phyloP scores from a whole-genome alignment of 441 rosid genomes.

The Erodium moschatum region DNA sequence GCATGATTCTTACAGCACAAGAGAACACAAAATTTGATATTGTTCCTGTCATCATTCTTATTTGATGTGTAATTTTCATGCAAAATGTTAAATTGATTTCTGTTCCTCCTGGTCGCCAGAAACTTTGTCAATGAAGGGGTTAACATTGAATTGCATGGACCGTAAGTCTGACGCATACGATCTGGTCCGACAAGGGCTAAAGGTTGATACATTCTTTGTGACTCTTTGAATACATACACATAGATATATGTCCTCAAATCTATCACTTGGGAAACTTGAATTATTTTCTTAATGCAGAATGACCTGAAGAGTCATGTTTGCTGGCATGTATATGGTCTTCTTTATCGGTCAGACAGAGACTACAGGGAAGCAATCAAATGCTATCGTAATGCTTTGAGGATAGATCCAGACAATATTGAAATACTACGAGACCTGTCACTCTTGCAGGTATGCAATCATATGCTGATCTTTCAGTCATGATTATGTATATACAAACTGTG shows the following conservation, averaged over 20 bases:
- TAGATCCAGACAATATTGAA: slow-evolving; percentile 98
- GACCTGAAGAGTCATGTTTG: slow-evolving; percentile 99
- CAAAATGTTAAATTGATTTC: slow-evolving; percentile 16
- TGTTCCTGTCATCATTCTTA: slow-evolving; percentile 5
- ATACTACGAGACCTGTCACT: slow-evolving; percentile 91
- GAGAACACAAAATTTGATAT: neutral
- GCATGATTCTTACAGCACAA: neutral
- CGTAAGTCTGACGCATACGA: slow-evolving; percentile 98
- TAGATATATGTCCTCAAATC: neutral
- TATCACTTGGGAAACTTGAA: neutral
- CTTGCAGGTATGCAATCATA: slow-evolving; percentile 55
- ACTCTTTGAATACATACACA: slow-evolving; percentile 6
- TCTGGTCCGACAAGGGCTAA: slow-evolving; percentile 87
- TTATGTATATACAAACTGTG: neutral
- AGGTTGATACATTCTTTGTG: slow-evolving; percentile 42
- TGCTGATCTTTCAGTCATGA: slow-evolving; percentile 7
- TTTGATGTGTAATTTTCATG: slow-evolving; percentile 2
- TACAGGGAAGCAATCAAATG: slow-evolving; percentile 99
- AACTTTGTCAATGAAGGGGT: slow-evolving; percentile 97
- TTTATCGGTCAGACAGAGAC: slow-evolving; percentile 98
- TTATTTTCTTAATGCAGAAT: slow-evolving; percentile 52
- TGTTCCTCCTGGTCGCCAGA: slow-evolving; percentile 38
- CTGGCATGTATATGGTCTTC: slow-evolving; percentile 99
- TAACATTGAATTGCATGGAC: slow-evolving; percentile 98
- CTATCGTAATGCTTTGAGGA: slow-evolving; percentile 85